Conservation (phyloP, 768 basidiomycete genomes). For the Naematelia aurantialba region DNA sequence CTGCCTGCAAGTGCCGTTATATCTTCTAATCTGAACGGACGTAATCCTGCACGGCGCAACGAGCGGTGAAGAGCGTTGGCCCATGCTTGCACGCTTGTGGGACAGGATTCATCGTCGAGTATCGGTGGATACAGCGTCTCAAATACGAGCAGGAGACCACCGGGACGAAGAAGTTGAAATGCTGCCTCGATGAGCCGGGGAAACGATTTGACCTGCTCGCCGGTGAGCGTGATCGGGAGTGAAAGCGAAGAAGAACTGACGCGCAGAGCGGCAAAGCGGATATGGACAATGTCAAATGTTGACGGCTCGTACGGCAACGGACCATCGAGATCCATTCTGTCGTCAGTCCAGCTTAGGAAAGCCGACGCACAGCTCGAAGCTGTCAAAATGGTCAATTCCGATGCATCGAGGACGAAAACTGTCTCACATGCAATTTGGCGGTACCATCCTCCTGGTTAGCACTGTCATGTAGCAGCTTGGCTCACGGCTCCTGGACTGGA, state of each 20-base stretch:
- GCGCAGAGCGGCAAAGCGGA: constrained; percentile 22
- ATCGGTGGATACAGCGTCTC: constrained; percentile 15
- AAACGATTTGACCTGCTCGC: constrained; percentile 11
- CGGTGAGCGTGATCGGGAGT: neutral
- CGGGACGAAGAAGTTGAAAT: constrained; percentile 14
- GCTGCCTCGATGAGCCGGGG: constrained; percentile 1
- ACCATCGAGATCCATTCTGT: constrained; percentile 24
- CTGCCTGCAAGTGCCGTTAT: constrained; percentile 1
- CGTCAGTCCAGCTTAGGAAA: neutral
- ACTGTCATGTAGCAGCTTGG: neutral
- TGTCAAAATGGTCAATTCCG: neutral
- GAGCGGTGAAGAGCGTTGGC: constrained; percentile 11
- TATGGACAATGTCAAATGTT: constrained; percentile 33
- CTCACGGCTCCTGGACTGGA: constrained; percentile 20
- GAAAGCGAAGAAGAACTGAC: constrained; percentile 12
- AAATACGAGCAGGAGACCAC: constrained; percentile 25
- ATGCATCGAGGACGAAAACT: neutral
- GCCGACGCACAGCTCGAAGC: constrained; percentile 25
- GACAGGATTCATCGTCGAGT: neutral
- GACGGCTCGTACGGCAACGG: constrained; percentile 15
- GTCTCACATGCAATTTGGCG: constrained; percentile 25
- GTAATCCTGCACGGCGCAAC: constrained; percentile 5
- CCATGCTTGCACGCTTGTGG: constrained; percentile 13
- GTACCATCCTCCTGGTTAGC: constrained; percentile 8
- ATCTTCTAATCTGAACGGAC: constrained; percentile 9